Percentiles rank a stretch among this genome's conserved stretches.
Conservation (phyloP, 495 filamentous ascomycete genomes). For the Daldinia childiae region DNA sequence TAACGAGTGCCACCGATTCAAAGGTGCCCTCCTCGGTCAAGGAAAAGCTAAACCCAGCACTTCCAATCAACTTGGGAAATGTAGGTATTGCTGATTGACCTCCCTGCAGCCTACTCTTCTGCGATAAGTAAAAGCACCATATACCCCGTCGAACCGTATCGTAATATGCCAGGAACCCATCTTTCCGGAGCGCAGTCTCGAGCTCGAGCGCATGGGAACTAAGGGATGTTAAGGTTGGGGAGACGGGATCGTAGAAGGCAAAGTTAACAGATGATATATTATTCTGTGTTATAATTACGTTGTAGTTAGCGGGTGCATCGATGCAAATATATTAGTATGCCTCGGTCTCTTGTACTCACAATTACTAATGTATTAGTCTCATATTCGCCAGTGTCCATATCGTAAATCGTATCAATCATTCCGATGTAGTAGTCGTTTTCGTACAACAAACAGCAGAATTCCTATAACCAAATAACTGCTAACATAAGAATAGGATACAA, state of each 20-base stretch:
- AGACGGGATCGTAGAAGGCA: slow-evolving; percentile 58
- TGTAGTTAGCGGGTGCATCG: slow-evolving; percentile 24
- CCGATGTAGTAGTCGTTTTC: slow-evolving; percentile 29
- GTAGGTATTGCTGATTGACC: slow-evolving; percentile 40
- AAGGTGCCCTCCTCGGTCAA: slow-evolving; percentile 56
- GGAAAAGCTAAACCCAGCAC: slow-evolving; percentile 52
- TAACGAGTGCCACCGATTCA: slow-evolving; percentile 57
- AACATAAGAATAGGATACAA: slow-evolving; percentile 18
- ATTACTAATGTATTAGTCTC: slow-evolving; percentile 63
- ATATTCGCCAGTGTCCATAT: slow-evolving; percentile 65
- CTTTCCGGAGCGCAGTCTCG: slow-evolving; percentile 57
- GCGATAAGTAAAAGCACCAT: slow-evolving; percentile 59
- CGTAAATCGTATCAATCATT: slow-evolving; percentile 50
- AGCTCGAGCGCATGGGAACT: slow-evolving; percentile 54
- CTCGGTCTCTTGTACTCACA: slow-evolving; percentile 44
- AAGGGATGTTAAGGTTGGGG: slow-evolving; percentile 51
- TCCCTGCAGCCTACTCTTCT: slow-evolving; percentile 44
- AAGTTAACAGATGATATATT: slow-evolving; percentile 57
- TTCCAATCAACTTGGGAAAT: slow-evolving; percentile 50
- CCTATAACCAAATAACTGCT: slow-evolving; percentile 19
- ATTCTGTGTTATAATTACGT: slow-evolving; percentile 49
- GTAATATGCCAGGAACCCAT: slow-evolving; percentile 61
- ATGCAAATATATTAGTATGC: background rate
- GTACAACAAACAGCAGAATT: slow-evolving; percentile 17
- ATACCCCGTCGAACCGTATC: slow-evolving; percentile 58